Conservation (phyloP, 202 grass and related monocot genomes). For the Brachypodium distachyon region DNA sequence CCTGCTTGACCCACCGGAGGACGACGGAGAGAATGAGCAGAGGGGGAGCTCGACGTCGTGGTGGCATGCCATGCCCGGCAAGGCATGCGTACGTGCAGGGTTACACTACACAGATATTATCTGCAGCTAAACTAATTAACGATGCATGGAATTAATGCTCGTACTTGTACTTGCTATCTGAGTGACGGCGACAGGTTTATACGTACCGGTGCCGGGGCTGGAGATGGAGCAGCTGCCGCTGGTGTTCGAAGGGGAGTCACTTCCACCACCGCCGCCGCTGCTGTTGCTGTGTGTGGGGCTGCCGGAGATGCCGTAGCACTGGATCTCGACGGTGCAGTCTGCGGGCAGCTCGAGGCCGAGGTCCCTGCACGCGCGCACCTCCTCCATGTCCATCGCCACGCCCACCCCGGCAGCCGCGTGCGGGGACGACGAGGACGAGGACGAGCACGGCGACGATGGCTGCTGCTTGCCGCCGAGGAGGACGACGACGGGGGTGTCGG, state of each 20-base stretch:
- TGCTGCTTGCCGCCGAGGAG: conserved; percentile 11
- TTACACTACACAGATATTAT: background rate
- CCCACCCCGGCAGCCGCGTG: conserved; percentile 17
- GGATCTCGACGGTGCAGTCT: conserved; percentile 48
- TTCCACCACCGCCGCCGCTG: background rate
- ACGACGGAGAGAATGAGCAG: background rate
- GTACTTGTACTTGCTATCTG: background rate
- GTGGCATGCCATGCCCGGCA: conserved; percentile 16
- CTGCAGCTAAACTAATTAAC: background rate
- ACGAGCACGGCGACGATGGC: background rate
- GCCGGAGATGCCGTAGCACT: conserved; percentile 39
- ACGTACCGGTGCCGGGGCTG: conserved; percentile 37
- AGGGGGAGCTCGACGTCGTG: background rate
- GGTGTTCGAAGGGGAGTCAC: background rate
- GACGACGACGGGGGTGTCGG: conserved; percentile 32
- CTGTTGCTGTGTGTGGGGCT: conserved; percentile 23
- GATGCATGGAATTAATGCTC: background rate
- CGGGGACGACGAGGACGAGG: background rate
- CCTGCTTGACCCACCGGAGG: conserved; percentile 8
- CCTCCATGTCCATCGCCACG: conserved; percentile 63
- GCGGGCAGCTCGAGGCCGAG: conserved; percentile 46
- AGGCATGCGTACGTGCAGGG: background rate
- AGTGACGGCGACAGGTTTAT: background rate
- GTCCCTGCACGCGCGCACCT: conserved; percentile 64
- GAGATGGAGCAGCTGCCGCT: conserved; percentile 11